A percentile compares a stretch with the other conserved stretches of the same genome.
phyloP scores from a whole-genome alignment of 306 rosid species.

The Gillenia trifoliata region DNA sequence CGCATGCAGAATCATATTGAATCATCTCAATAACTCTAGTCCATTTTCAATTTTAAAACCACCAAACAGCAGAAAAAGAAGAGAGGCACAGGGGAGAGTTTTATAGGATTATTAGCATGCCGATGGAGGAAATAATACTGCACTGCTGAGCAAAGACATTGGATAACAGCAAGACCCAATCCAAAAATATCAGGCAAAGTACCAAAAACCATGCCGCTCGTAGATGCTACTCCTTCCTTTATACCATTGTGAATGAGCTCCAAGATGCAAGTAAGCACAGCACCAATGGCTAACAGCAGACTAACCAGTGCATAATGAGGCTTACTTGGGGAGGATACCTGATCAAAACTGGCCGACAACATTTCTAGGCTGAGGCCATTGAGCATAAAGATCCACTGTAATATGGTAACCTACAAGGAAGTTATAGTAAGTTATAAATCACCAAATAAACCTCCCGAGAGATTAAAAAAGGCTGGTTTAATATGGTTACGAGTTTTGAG shows the following conservation, averaged over 20 bases:
- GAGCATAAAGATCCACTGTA: not conserved
- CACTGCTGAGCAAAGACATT: not conserved
- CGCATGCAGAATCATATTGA: too few species aligned
- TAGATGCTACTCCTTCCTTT: not conserved
- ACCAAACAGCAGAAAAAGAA: not conserved
- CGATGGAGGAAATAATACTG: not conserved
- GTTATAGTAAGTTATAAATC: not conserved
- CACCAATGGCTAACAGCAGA: not conserved
- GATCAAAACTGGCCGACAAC: not conserved
- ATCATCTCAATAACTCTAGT: too few species aligned
- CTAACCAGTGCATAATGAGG: not conserved
- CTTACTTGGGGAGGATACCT: not conserved
- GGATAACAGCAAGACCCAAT: not conserved
- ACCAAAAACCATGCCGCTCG: not conserved
- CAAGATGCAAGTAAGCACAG: not conserved
- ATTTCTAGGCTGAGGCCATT: not conserved
- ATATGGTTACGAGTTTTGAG: not conserved
- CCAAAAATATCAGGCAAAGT: slow-evolving; percentile 3
- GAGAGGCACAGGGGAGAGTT: not conserved
- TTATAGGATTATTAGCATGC: not conserved
- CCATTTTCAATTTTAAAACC: not conserved
- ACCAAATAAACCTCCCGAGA: not conserved
- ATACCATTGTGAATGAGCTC: not conserved
- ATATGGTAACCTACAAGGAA: not conserved
- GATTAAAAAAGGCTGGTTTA: not conserved